Conservation (phyloP, 2,329 filamentous ascomycete species). For the Escovopsis weberi region DNA sequence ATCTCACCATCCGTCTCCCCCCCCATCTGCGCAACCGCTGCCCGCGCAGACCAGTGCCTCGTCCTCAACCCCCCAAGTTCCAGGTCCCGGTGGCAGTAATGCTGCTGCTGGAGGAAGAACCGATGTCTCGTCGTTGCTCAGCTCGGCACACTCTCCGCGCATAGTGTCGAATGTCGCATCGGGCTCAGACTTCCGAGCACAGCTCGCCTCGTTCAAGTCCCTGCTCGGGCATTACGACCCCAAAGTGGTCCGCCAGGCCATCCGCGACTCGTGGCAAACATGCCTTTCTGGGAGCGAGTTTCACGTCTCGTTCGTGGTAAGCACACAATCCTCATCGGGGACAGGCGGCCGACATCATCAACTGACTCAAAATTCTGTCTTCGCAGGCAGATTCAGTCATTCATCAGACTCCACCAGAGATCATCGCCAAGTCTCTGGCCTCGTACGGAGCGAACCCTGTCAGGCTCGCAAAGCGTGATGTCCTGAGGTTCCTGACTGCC, state of each 20-base stretch:
- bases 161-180: neutral
- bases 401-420: slow-evolving; percentile 24
- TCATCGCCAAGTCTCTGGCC: slow-evolving; percentile 24
- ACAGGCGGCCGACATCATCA: too few relatives aligned
- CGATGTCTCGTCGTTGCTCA: too few relatives aligned
- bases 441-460: slow-evolving; percentile 33
- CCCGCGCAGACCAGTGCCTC: too few relatives aligned
- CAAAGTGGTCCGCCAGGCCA: slow-evolving; percentile 30
- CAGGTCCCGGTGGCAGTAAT: too few relatives aligned
- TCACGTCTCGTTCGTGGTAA: slow-evolving; percentile 37
- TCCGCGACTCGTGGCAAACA: slow-evolving; percentile 38
- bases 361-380: too few relatives aligned
- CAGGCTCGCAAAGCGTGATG: slow-evolving; percentile 22
- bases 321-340: slow-evolving; percentile 12
- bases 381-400: slow-evolving; percentile 35
- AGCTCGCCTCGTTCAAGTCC: slow-evolving; percentile 11
- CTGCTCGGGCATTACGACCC: slow-evolving; percentile 26
- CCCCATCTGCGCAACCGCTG: too few relatives aligned
- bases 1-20: too few relatives aligned
- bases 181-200: neutral
- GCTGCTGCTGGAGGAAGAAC: too few relatives aligned
- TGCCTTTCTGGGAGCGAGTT: slow-evolving; percentile 35
- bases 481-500: slow-evolving; percentile 25
- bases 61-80: neutral
- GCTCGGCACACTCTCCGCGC: too few relatives aligned